Conservation (phyloP, 2,329 filamentous ascomycete species). For the Pochonia chlamydosporia region DNA sequence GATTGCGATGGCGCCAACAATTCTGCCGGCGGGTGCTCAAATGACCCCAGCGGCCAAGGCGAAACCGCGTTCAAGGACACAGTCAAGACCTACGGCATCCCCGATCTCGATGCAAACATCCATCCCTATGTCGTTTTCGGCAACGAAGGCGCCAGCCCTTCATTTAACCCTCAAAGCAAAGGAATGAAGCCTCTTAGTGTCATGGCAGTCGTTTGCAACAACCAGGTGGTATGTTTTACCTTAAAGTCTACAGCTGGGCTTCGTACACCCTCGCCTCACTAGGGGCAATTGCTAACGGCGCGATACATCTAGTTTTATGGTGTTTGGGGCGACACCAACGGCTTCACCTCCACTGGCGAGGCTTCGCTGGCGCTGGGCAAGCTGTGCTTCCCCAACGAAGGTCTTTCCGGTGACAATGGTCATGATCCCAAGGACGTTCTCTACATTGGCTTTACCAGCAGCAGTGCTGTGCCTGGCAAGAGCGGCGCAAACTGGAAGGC, state of each 20-base stretch:
- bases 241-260: not conserved
- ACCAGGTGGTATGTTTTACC: constrained; percentile 32
- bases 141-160: constrained; percentile 31
- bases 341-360: constrained; percentile 49
- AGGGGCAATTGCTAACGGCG: not conserved
- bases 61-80: constrained; percentile 41
- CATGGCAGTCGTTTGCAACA: constrained; percentile 48
- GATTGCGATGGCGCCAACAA: constrained; percentile 49
- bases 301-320: constrained; percentile 49
- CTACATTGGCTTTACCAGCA: constrained; percentile 54
- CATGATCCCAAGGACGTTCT: constrained; percentile 53
- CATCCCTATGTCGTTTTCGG: constrained; percentile 50
- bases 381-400: constrained; percentile 44
- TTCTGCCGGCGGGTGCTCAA: constrained; percentile 38
- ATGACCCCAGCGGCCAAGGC: constrained; percentile 37
- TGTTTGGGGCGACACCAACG: constrained; percentile 59
- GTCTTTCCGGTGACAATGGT: constrained; percentile 48
- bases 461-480: constrained; percentile 48
- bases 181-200: constrained; percentile 46
- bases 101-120: constrained; percentile 42
- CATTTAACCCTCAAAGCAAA: constrained; percentile 32
- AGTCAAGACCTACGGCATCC: constrained; percentile 29
- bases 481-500: constrained; percentile 49
- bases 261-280: not conserved
- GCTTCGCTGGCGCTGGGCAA: constrained; percentile 51